These are phyloP conservation scores for Beta lomatogona DNA, from an alignment of 179 eudicot species.

Conservation along the genomic window DNA sequence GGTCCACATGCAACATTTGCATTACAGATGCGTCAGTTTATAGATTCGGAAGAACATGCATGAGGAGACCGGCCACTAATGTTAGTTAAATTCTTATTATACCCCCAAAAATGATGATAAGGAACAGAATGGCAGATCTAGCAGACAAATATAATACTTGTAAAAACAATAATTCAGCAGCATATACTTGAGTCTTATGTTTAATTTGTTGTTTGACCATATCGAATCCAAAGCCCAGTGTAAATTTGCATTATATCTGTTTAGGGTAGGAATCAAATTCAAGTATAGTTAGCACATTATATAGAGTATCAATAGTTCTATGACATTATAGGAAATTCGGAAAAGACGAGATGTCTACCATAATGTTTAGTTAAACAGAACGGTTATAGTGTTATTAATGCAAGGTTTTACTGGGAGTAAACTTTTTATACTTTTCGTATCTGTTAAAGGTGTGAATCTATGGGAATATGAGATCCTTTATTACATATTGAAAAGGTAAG, in stretches of 20 bases:
- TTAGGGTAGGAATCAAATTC: neutral
- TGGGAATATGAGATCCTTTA: too few relatives aligned
- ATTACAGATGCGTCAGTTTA: neutral
- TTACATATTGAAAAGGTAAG: too few relatives aligned
- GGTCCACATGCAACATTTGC: constrained; percentile 28
- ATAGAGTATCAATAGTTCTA: neutral
- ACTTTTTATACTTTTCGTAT: too few relatives aligned
- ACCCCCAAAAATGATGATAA: neutral
- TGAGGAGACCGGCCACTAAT: neutral
- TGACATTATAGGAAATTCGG: neutral
- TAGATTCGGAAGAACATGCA: constrained; percentile 34
- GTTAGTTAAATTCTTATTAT: neutral
- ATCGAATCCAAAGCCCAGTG: constrained; percentile 27
- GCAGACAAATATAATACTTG: constrained; percentile 13
- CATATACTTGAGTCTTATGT: neutral
- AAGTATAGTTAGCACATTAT: neutral
- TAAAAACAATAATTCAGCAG: constrained; percentile 2
- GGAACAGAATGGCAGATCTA: constrained; percentile 7
- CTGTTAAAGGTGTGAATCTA: too few relatives aligned
- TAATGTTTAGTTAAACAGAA: too few relatives aligned
- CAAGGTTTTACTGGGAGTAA: too few relatives aligned
- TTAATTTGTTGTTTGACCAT: neutral
- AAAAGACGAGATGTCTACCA: too few relatives aligned
- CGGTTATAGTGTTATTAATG: too few relatives aligned
- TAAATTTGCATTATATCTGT: neutral